A percentile compares a stretch with the other conserved stretches of the same genome.
These are phyloP conservation scores for Annulohypoxylon nitens DNA, from an alignment of 495 filamentous ascomycete genomes.

Conservation along the genomic window DNA sequence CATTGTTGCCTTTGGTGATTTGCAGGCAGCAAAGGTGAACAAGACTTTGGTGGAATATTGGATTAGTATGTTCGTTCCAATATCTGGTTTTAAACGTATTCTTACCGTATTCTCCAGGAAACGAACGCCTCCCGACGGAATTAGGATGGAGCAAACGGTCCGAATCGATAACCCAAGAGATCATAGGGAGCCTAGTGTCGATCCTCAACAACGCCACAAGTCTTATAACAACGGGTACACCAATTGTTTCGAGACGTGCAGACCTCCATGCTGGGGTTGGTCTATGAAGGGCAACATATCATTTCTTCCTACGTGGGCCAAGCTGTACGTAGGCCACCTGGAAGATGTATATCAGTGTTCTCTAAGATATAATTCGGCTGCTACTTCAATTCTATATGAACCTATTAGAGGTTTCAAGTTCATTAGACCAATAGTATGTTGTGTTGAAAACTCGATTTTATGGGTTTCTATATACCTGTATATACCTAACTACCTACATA, in stretches of 20 bases:
- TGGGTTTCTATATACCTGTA: no score
- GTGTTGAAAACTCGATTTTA: no score
- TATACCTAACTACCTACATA: no score
- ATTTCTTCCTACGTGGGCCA: neutral
- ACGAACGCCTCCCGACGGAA: conserved; percentile 39
- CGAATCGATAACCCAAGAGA: neutral
- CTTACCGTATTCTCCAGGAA: conserved; percentile 33
- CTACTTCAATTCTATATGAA: no score
- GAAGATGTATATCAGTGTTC: no score
- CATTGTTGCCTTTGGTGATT: conserved; percentile 61
- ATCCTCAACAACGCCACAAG: neutral
- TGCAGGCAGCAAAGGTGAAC: conserved; percentile 50
- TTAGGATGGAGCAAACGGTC: conserved; percentile 32
- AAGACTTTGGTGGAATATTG: conserved; percentile 57
- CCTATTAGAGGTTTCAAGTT: no score
- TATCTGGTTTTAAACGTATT: neutral
- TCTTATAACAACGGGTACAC: neutral
- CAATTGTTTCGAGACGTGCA: neutral
- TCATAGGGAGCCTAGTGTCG: neutral
- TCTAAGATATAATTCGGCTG: no score
- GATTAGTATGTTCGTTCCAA: conserved; percentile 53
- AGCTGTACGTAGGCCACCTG: neutral
- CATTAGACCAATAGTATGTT: no score
- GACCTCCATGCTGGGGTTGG: conserved; percentile 16
- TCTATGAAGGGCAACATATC: neutral